A percentile compares a stretch with the other conserved stretches of the same genome.
These are phyloP conservation scores for Boletus sensibilis DNA, from an alignment of 768 basidiomycete genomes.

Conservation along the genomic window DNA sequence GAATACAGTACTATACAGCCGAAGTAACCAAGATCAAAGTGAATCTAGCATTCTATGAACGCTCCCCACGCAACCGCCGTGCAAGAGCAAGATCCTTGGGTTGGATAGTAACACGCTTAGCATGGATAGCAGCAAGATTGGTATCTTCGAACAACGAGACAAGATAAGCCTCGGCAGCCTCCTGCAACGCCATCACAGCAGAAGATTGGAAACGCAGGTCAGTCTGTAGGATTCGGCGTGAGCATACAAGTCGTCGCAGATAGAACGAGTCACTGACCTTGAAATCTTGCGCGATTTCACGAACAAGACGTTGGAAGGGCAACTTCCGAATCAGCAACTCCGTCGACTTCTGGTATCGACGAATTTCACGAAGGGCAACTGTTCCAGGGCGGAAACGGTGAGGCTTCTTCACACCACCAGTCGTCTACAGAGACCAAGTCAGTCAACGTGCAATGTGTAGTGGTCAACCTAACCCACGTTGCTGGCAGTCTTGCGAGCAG, in stretches of 20 bases:
- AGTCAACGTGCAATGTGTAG: neutral
- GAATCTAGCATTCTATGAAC: constrained; percentile 8
- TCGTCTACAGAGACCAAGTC: no score
- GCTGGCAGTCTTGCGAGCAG: constrained; percentile 85
- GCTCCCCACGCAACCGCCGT: constrained; percentile 72
- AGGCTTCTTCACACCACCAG: constrained; percentile 98
- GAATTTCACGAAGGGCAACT: constrained; percentile 98
- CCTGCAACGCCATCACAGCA: constrained; percentile 90
- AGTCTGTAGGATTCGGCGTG: constrained; percentile 61
- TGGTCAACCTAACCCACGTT: constrained; percentile 41
- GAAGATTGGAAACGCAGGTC: constrained; percentile 96
- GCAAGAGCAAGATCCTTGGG: constrained; percentile 85
- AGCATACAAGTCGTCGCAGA: neutral
- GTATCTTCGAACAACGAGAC: constrained; percentile 87
- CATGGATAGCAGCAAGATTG: constrained; percentile 89
- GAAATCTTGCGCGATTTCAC: constrained; percentile 96
- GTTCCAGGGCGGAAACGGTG: constrained; percentile 97
- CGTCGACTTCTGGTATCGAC: constrained; percentile 98
- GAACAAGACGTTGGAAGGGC: constrained; percentile 97
- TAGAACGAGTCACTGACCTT: constrained; percentile 60
- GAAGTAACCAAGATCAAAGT: neutral
- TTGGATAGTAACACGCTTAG: constrained; percentile 81
- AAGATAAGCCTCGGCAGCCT: constrained; percentile 88
- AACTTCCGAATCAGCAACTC: constrained; percentile 99
- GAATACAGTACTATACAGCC: constrained; percentile 29